A percentile compares a stretch with the other conserved stretches of the same genome.
phyloP scores from a whole-genome alignment of 257 asterid genomes.

The Gardenia jasminoides region DNA sequence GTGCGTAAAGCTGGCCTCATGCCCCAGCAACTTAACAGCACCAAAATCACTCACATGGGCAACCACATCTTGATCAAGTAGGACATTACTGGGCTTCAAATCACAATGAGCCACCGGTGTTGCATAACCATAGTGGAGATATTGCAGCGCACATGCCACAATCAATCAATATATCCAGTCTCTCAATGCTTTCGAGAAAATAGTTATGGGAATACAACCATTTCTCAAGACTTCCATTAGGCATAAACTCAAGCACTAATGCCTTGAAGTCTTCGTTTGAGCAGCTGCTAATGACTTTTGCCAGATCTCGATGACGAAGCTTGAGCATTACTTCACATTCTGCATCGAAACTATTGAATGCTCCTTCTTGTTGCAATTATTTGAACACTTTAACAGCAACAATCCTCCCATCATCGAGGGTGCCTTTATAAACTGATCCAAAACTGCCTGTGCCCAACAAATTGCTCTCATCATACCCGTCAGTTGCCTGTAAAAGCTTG shows the following conservation, averaged over 20 bases:
- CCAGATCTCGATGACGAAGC: no score
- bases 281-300: no score
- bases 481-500: no score
- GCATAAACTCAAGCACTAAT: no score
- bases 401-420: not conserved
- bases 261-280: no score
- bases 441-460: no score
- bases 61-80: not conserved
- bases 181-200: not conserved
- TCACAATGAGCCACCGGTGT: slow-evolving; percentile 9
- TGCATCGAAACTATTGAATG: not conserved
- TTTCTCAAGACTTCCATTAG: no score
- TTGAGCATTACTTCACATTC: no score
- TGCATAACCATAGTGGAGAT: not conserved
- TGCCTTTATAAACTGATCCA: not conserved
- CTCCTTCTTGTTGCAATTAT: not conserved
- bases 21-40: no score
- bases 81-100: slow-evolving; percentile 16
- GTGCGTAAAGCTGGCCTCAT: no score
- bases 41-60: no score
- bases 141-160: not conserved
- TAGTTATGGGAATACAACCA: not conserved
- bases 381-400: not conserved
- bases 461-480: no score
- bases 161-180: slow-evolving; percentile 14